These are phyloP conservation scores for Penicillium cosmopolitanum DNA, from an alignment of 495 filamentous ascomycete species.

Conservation along the genomic window DNA sequence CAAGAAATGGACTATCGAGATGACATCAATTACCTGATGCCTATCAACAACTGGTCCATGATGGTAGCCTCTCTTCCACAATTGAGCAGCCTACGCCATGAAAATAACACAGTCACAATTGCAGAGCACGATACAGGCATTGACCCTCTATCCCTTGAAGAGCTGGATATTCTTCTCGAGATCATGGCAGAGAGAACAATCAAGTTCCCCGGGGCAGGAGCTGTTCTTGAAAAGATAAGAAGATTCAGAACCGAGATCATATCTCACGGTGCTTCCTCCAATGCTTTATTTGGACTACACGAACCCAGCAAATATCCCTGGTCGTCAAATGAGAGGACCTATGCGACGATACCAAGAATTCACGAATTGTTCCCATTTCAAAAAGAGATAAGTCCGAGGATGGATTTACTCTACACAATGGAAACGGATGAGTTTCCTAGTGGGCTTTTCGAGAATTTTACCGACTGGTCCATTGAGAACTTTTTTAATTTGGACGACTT, in stretches of 20 bases:
- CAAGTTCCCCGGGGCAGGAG: neutral
- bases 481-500: neutral
- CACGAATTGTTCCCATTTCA: neutral
- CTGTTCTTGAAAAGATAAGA: neutral
- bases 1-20: constrained; percentile 9
- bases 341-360: neutral
- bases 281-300: neutral
- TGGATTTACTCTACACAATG: neutral
- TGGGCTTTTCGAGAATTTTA: neutral
- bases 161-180: neutral
- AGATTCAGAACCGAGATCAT: neutral
- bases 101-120: neutral
- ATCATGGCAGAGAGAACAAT: neutral
- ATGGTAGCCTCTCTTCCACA: constrained; percentile 9
- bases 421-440: neutral
- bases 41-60: constrained; percentile 7
- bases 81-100: neutral
- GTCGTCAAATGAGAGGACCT: neutral
- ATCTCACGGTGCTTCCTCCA: neutral
- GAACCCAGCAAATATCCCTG: neutral
- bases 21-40: constrained; percentile 5
- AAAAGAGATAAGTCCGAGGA: neutral
- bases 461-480: neutral
- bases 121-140: neutral
- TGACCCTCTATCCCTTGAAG: neutral